phyloP scores from a whole-genome alignment of 73 alveolate species.

The Blepharisma stoltei region DNA sequence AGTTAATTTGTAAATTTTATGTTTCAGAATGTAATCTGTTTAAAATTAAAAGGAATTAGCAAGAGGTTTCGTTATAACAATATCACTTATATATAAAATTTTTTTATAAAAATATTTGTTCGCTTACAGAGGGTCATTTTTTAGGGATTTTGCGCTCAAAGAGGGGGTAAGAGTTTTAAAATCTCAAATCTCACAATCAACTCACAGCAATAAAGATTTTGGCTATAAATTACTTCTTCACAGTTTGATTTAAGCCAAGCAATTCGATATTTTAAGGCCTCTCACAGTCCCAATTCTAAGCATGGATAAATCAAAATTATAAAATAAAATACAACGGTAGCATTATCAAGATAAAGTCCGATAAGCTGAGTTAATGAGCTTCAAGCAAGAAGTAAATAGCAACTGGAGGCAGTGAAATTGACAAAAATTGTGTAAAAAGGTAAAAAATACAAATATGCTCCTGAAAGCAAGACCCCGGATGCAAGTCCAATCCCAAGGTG shows the following conservation, averaged over 20 bases:
- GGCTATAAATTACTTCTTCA: not conserved
- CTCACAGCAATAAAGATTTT: not conserved
- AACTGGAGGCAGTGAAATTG: not conserved
- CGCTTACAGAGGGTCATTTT: no score
- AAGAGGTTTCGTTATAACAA: no score
- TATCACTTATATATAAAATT: no score
- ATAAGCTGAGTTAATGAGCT: not conserved
- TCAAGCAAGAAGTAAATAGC: not conserved
- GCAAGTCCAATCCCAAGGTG: not conserved
- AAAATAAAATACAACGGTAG: not conserved
- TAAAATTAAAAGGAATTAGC: no score
- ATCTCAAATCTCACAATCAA: not conserved
- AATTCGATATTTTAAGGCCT: not conserved
- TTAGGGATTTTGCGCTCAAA: no score
- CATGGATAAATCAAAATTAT: not conserved
- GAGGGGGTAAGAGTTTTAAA: not conserved
- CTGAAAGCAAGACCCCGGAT: not conserved
- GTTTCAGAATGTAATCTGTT: no score
- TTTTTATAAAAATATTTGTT: no score
- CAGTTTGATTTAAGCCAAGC: not conserved
- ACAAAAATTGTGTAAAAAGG: not conserved
- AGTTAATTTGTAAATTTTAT: no score
- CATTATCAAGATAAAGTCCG: not conserved
- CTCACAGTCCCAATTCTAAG: not conserved
- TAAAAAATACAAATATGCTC: not conserved